A percentile compares a stretch with the other conserved stretches of the same genome.
phyloP scores from a whole-genome alignment of 225 moss, liverwort and hornwort species.

The Bryoerythrophyllum caledonicum region DNA sequence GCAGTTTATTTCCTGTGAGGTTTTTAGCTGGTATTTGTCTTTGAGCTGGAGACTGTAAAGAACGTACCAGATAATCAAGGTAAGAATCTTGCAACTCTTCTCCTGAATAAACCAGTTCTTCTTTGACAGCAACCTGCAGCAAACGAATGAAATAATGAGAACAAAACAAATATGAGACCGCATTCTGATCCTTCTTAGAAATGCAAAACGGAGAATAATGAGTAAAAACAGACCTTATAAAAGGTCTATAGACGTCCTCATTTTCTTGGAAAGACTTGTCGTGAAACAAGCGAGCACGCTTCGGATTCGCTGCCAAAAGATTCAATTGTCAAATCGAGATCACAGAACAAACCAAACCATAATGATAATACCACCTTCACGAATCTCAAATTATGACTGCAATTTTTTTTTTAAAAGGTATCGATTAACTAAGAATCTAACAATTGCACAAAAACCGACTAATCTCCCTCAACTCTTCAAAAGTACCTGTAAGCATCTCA shows the following conservation, averaged over 20 bases:
- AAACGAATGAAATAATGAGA: slow-evolving; percentile 7
- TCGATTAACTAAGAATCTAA: not conserved
- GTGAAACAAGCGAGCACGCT: slow-evolving; percentile 90
- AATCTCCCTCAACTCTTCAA: not conserved
- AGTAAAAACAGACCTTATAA: slow-evolving; percentile 54
- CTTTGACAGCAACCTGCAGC: slow-evolving; percentile 71
- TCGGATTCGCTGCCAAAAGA: slow-evolving; percentile 82
- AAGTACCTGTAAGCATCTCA: slow-evolving; percentile 86
- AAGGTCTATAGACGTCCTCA: slow-evolving; percentile 86
- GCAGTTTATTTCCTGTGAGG: no score
- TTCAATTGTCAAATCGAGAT: slow-evolving; percentile 19
- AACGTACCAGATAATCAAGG: slow-evolving; percentile 77
- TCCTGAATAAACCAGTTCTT: slow-evolving; percentile 96
- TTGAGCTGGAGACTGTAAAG: no score
- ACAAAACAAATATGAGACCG: not conserved
- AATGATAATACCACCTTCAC: not conserved
- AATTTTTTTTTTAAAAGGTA: no score
- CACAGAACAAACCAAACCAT: not conserved
- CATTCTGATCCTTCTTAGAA: not conserved
- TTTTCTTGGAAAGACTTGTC: slow-evolving; percentile 71
- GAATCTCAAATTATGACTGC: not conserved
- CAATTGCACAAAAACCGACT: not conserved
- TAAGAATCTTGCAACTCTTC: slow-evolving; percentile 93
- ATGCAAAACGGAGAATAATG: slow-evolving; percentile 3
- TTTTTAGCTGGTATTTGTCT: no score